Percentiles rank a stretch among this genome's conserved stretches.
Evolutionary conservation across 2,329 filamentous ascomycete genomes (phyloP).

Genomic region (Cercospora sp.): DNA sequence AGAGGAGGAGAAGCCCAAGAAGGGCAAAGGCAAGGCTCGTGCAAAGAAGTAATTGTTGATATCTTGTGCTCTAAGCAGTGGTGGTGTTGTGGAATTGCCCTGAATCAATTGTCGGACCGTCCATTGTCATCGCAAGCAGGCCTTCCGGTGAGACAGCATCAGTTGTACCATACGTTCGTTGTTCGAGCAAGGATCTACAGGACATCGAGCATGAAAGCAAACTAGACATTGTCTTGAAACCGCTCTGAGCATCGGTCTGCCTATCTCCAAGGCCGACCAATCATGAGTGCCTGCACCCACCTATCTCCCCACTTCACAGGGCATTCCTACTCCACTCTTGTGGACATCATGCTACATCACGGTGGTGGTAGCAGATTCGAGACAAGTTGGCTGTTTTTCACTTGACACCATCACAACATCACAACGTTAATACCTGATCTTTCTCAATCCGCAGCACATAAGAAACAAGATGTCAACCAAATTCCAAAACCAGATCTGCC

Average conservation of each 20-base stretch:
- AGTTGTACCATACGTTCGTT: neutral
- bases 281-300: neutral
- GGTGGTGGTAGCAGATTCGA: neutral
- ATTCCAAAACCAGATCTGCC: constrained; percentile 32
- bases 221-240: neutral
- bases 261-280: neutral
- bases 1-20: constrained; percentile 40
- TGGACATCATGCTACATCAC: neutral
- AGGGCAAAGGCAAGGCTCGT: constrained; percentile 45
- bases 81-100: neutral
- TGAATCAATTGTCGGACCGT: neutral
- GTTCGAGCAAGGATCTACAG: neutral
- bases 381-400: neutral
- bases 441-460: neutral
- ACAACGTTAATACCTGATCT: neutral
- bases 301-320: constrained; percentile 4
- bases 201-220: neutral
- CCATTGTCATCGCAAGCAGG: neutral
- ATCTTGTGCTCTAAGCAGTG: neutral
- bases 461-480: constrained; percentile 9
- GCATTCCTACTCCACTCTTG: neutral
- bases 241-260: neutral
- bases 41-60: constrained; percentile 25
- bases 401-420: neutral
- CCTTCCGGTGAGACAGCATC: neutral